phyloP scores from a whole-genome alignment of 1,284 basidiomycete species.

The Ganoderma resinaceum region DNA sequence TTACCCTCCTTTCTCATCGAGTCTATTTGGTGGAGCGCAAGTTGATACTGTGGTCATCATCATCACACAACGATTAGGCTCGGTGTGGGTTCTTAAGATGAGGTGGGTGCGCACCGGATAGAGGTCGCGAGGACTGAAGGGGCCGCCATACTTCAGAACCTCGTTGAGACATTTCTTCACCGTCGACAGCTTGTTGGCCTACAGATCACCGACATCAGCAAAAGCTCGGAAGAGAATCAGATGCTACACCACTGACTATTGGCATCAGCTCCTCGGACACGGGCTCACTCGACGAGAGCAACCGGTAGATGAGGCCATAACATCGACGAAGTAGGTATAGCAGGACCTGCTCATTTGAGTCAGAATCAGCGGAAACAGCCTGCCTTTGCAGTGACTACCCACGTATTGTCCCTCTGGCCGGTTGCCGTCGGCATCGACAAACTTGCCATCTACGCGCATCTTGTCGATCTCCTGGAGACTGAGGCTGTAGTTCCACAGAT shows the following conservation, averaged over 20 bases:
- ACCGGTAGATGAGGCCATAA: constrained; percentile 94
- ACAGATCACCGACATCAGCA: background rate
- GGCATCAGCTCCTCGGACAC: constrained; percentile 99
- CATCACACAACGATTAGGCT: background rate
- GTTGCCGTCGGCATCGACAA: constrained; percentile 93
- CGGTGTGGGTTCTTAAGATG: background rate
- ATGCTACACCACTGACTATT: constrained; percentile 64
- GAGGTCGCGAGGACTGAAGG: constrained; percentile 93
- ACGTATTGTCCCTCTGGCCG: constrained; percentile 92
- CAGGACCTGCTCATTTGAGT: constrained; percentile 68
- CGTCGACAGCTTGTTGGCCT: constrained; percentile 94
- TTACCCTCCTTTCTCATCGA: constrained; percentile 92
- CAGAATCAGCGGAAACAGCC: background rate
- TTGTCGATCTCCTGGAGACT: constrained; percentile 97
- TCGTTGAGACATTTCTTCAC: constrained; percentile 98
- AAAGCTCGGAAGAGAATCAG: background rate
- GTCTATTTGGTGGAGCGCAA: constrained; percentile 96
- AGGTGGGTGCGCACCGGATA: constrained; percentile 76
- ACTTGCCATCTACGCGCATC: constrained; percentile 97
- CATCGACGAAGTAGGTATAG: constrained; percentile 94
- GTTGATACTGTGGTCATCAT: constrained; percentile 74
- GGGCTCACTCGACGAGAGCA: constrained; percentile 97
- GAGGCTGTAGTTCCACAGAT: constrained; percentile 93
- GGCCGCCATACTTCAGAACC: constrained; percentile 96
- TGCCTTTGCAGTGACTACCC: constrained; percentile 38